Evolutionary conservation across 441 rosid species (phyloP), one percentile per base, ranked within the genome.

Genomic region (Isatis lusitanica): DNA sequence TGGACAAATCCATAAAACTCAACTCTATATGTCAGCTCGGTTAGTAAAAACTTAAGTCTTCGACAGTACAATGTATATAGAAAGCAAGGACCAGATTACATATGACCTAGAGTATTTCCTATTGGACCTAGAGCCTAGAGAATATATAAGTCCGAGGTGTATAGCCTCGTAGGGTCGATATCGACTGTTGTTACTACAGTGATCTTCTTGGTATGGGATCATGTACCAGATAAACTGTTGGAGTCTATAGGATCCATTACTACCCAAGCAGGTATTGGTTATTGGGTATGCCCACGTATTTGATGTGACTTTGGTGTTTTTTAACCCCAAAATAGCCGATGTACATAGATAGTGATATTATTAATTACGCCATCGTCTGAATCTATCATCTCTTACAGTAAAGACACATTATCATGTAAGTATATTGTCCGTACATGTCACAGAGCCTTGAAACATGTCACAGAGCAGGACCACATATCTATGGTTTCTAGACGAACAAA

Each of bases 101-200:
- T 56, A 46, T 13, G 50, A 38, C 59, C 18, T 21, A 30, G 18
- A 16, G 31, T 13, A n/a, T 33, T 44, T 57, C 58, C 12, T 44
- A 31, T 58, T 6, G 33, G 43, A 35, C 16, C 21, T 58, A 57
- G 26, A 70, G 47, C 16, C 21, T 58, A 57, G 26, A 70, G 47
- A 70, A 48, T 16, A 26, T 9, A 30, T 39, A 71, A 4, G 56
- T 26, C 28, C 2, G 96, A 92, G 77, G 97, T 94, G 24, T 94
- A 92, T 73, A 97, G 97, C 2, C 90, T 94, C 18, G 90, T 92
- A 5, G 98, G 94, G 15, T 85, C 87, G 31, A 90, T 92, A 47
- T 86, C 97, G 3, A 90, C 91, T 44, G 81, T 90, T 74, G 94
- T 85, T 16, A 89, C 93, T 48, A 84, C 90, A 77, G 85, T 79